Base-by-base conservation (phyloP, 208 protist genomes). In the Trypanosoma scelopori region DNA sequence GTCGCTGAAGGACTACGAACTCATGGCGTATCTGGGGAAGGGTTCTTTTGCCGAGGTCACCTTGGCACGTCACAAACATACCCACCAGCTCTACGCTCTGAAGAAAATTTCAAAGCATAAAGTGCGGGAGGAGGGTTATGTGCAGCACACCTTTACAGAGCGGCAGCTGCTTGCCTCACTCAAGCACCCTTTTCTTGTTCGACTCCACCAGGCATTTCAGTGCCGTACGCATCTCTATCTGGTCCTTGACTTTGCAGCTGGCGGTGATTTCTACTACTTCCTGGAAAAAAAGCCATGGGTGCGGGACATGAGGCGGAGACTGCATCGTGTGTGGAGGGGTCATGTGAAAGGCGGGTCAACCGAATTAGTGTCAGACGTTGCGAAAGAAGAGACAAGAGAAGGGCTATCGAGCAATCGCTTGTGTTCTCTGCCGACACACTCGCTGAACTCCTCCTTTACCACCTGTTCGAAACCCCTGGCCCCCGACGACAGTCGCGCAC, bases 81-180 rank as follows among this genome's bases (percentile, higher is more conserved):
- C 81, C 11, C 43, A 71, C 7, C 74, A 88, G 58, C 73, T 89
- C n/a, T 95, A 81, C 68, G 86, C 89, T 0, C 75, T 95, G 23
- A 95, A 95, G 63, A 92, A 91, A 49, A 95, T 95, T 55, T 89
- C 78, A 0, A 95, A 95, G 70, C 71, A 78, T 69, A 87, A 88
- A 51, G 82, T 95, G 65, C 68, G 80, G 49, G 79, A 95, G 73
- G 84, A 85, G 46, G 81, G 82, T 49, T 93, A 78, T 64, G 78
- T 93, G 18, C 72, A 91, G 74, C 75, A 78, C 52, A 93, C 89
- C 63, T 93, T 93, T 75, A 95, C 85, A 18, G 89, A 95, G 72
- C 80, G 89, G 3, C 86, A 92, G 62, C 68, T 95, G 41, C 81
- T 95, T 11, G 82, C 81, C 27, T 83, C 67, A 32, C 70, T 95